These are phyloP conservation scores for Pleurotus djamor DNA, from an alignment of 768 basidiomycete genomes.

Conservation along the genomic window DNA sequence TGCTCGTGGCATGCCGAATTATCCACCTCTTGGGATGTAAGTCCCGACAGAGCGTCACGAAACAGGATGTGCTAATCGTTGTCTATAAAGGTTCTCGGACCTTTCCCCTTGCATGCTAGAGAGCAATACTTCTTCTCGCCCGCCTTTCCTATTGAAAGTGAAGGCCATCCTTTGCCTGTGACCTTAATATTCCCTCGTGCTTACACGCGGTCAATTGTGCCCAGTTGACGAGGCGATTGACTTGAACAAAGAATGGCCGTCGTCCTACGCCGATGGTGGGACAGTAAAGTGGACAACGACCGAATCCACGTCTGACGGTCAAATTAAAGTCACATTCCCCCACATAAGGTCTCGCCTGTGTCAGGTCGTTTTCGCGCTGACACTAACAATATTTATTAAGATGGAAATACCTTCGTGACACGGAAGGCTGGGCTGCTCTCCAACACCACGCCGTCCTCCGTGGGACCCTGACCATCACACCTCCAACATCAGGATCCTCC, in stretches of 20 bases:
- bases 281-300: conserved; percentile 56
- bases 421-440: conserved; percentile 85
- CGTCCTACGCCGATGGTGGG: conserved; percentile 67
- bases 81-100: conserved; percentile 62
- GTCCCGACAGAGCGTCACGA: not conserved
- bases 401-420: conserved; percentile 69
- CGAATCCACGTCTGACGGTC: conserved; percentile 37
- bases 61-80: too few relatives aligned
- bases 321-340: conserved; percentile 63
- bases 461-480: conserved; percentile 57
- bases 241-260: conserved; percentile 51
- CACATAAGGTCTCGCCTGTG: conserved; percentile 38
- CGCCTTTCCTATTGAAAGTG: conserved; percentile 68
- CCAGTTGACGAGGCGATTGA: conserved; percentile 53
- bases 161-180: conserved; percentile 15
- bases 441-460: conserved; percentile 78
- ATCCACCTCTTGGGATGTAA: conserved; percentile 1
- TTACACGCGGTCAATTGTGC: not conserved
- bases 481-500: conserved; percentile 25
- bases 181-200: not conserved
- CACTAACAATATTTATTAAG: conserved; percentile 17
- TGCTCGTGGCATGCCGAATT: not conserved
- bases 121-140: conserved; percentile 85
- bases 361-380: too few relatives aligned
- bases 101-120: conserved; percentile 81